Evolutionary conservation across 2,329 filamentous ascomycete species (phyloP), one percentile per base, ranked within the genome.

Genomic region (Hypoxylon sp.): DNA sequence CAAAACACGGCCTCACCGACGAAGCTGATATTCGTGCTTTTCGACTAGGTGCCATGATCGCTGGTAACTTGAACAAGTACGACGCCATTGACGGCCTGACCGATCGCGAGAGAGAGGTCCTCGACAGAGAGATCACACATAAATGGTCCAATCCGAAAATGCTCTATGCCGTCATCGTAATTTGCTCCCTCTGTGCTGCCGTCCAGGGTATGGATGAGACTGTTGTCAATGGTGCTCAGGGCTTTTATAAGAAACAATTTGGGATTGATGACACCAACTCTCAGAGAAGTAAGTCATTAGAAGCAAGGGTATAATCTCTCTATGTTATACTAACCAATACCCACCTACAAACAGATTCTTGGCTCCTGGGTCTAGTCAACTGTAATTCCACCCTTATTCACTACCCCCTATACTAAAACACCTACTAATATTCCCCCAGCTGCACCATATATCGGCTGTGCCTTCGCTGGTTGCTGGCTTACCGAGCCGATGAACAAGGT

Each of bases 201-300:
- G 91, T 92, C 0, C 91, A 92, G 75, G 90, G 90, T 73, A 91
- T 91, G 88, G 89, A 92, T 76, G 88, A 92, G 78, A 91, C 89
- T 0, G 89, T 91, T 29, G 88, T 91, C 70, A 91, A 91, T 73
- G 89, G 89, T 47, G 89, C 88, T 7, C 90, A 92, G 71, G 83
- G 88, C 24, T 91, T 91, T 77, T 92, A 90, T 76, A 84, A 85
- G 65, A 71, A 76, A 1, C 82, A 89, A 65, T 92, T 92, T 65
- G 86, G 86, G 19, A 91, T 92, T 59, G 83, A 79, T 53, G 81
- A 84, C 73, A 69, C 82, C 27, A 77, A 85, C 42, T 83, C 84
- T 37, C 80, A 85, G 55, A 74, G 79, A 60, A 72, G 76, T 75
- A 65, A 65, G 66, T 42, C 44, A 67, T 13, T 11, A 29, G 29